Percentiles rank a stretch among this genome's conserved stretches.
Evolutionary conservation across 2,329 filamentous ascomycete species (phyloP).

Genomic region (Pezicula rhizophila): DNA sequence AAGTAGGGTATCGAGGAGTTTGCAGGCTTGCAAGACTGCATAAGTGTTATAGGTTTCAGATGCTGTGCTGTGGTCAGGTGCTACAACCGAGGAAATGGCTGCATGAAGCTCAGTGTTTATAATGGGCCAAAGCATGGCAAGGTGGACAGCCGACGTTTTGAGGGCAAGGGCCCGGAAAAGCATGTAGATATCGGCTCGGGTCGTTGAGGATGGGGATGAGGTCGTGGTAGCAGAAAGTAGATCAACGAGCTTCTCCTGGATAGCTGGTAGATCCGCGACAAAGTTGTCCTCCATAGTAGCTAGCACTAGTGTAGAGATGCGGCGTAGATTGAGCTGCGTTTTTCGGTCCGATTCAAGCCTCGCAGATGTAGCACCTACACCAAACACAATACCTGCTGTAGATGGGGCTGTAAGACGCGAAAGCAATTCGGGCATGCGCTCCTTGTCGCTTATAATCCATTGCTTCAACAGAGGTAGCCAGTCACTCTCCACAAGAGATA

Average conservation of each 20-base stretch:
- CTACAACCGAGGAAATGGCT: constrained; percentile 68
- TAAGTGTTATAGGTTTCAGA: constrained; percentile 71
- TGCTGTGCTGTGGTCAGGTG: constrained; percentile 55
- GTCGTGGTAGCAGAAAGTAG: constrained; percentile 76
- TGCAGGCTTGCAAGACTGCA: constrained; percentile 83
- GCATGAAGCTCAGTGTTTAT: constrained; percentile 81
- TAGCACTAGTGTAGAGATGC: constrained; percentile 73
- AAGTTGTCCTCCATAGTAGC: constrained; percentile 74
- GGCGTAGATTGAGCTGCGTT: constrained; percentile 82
- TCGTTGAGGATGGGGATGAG: constrained; percentile 86
- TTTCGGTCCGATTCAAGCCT: constrained; percentile 91
- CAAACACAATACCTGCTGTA: constrained; percentile 94
- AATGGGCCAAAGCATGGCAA: constrained; percentile 83
- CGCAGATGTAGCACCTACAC: constrained; percentile 91
- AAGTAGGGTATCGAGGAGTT: constrained; percentile 84
- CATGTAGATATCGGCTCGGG: constrained; percentile 84
- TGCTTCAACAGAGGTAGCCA: constrained; percentile 84
- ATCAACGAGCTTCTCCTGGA: constrained; percentile 82
- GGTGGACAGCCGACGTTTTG: constrained; percentile 70
- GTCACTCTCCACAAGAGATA: constrained; percentile 59
- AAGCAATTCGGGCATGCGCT: constrained; percentile 76
- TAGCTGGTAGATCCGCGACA: constrained; percentile 63
- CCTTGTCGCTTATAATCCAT: constrained; percentile 82
- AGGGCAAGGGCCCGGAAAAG: constrained; percentile 77
- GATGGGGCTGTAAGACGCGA: constrained; percentile 75